Evolutionary conservation across 495 filamentous ascomycete species (phyloP), one percentile per base, ranked within the genome.

Genomic region (Trypethelium eluteriae): DNA sequence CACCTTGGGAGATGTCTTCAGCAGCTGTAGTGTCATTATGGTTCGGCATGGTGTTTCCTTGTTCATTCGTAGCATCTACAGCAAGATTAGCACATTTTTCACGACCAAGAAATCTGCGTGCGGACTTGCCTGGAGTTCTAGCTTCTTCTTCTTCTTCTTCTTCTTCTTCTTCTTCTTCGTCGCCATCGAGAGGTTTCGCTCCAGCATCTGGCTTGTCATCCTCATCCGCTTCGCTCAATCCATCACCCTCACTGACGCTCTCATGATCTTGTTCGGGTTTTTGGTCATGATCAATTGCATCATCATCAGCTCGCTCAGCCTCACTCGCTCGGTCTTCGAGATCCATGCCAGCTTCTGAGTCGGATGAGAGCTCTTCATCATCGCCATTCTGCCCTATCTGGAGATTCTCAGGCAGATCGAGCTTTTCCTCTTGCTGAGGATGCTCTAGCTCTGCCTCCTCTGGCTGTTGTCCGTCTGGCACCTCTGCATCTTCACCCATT

Each of bases 391-490:
- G 36, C 81, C 84, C 88, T 39, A 91, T 78, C 49, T 88, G 79
- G 79, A 91, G 85, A 69, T 89, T 86, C 34, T 91, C 86, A 4
- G 86, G 86, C 41, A 88, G 77, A 38, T 89, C 86, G 14, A 89
- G 78, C 0, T 80, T 80, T 39, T 87, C 79, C 62, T 88, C 83
- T 69, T 96, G 89, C 67, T 93, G 86, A 2, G 87, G 81, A 74
- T 93, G 86, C 73, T 91, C 89, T 25, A 85, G 79, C 70, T 90
- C 88, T 34, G 84, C 82, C 49, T 84, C 82, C 72, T 88, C 85
- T 66, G 82, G 82, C 34, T 85, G 81, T 53, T 87, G 83, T 39
- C 83, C 79, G 16, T 81, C 82, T 35, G 53, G 53, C 56, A 86
- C 79, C 39, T 82, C 81, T 66, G 88, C 88, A 6, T 81, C 81